Evolutionary conservation across 495 filamentous ascomycete species (phyloP), one percentile per base, ranked within the genome.

Genomic region (Chlorociboria aeruginascens): DNA sequence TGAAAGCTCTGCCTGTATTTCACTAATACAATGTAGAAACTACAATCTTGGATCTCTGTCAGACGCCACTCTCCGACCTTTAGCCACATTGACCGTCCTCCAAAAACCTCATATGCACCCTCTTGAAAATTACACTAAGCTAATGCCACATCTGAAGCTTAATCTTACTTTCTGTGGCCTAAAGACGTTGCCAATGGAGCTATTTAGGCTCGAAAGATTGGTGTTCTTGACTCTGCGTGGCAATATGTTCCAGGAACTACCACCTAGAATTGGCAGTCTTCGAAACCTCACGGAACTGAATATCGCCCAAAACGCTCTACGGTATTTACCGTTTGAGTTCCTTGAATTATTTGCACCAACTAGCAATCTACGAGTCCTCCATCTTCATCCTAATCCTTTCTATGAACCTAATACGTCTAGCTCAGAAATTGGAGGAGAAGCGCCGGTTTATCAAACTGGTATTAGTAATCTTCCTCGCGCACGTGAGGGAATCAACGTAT

Each of bases 151-250:
- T 33, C 63, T 90, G 29, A 67, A 78, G 32, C 57, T 92, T 9
- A 86, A 77, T 52, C 67, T 89, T 1, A 68, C 76, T 0, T 70
- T 66, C 8, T 89, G 89, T 53, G 59, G 62, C 6, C 73, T 92
- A 3, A 49, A 48, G 0, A 56, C 55, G 13, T 61, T 78, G 4
- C 78, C 79, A 1, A 48, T 50, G n/a, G 67, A 64, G 35, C 51
- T 83, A 6, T 70, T 78, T 54, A 68, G 68, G 43, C 57, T 83
- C 4, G 61, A 76, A 32, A 60, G 74, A 49, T 62, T 92, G 31
- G 79, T 72, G 3, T 76, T 83, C 8, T 74, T 94, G 30, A 86
- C 74, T 58, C 64, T 94, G 43, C 81, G 87, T 4, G 75, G 70
- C 48, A 93, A 90, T 62, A 57, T 72, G 29, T 68, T 94, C 7